Evolutionary conservation across 495 filamentous ascomycete genomes (phyloP).

Genomic region (Glonium stellatum): DNA sequence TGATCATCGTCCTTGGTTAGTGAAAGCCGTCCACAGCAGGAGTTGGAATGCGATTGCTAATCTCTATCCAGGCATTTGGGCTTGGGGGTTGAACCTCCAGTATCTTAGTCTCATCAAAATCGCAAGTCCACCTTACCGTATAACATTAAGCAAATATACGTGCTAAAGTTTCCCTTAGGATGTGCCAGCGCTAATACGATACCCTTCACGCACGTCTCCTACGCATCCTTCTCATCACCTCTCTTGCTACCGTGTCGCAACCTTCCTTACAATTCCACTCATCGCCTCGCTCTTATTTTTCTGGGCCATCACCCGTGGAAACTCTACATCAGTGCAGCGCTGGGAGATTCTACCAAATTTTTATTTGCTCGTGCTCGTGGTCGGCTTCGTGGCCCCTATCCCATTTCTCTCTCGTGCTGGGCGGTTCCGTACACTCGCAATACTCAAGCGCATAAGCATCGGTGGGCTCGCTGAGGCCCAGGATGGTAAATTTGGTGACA

Average conservation of each 20-base stretch:
- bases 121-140: conserved; percentile 38
- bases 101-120: conserved; percentile 68
- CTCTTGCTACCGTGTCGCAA: conserved; percentile 76
- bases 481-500: conserved; percentile 87
- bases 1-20: conserved; percentile 72
- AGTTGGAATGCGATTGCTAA: conserved; percentile 9
- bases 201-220: conserved; percentile 59
- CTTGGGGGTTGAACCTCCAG: conserved; percentile 81
- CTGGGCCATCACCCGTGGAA: conserved; percentile 70
- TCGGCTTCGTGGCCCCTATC: conserved; percentile 66
- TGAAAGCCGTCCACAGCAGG: neutral
- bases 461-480: conserved; percentile 73
- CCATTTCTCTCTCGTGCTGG: conserved; percentile 63
- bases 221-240: conserved; percentile 64
- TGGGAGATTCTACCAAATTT: conserved; percentile 78
- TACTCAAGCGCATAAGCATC: conserved; percentile 63
- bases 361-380: conserved; percentile 62
- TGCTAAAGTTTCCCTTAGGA: conserved; percentile 47
- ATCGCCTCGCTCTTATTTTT: conserved; percentile 65
- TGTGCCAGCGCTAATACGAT: conserved; percentile 70
- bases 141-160: neutral
- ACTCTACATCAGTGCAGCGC: conserved; percentile 56
- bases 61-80: conserved; percentile 67
- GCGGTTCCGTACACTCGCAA: conserved; percentile 65
- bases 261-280: conserved; percentile 63